Conservation (phyloP, 495 filamentous ascomycete species). For the Delitschia confertaspora region DNA sequence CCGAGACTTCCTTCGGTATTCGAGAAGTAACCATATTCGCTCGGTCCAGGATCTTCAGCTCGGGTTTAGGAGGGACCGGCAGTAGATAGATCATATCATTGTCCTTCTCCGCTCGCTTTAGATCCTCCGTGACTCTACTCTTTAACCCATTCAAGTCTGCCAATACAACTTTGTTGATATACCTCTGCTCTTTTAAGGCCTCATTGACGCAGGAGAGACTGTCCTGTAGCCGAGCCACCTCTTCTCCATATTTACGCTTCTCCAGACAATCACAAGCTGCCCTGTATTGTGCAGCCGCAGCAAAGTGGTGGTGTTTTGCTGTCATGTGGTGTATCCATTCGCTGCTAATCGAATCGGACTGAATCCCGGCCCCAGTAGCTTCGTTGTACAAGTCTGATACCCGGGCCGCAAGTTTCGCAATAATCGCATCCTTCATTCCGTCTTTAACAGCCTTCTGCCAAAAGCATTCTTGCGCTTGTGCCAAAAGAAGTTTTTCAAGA, state of each 20-base stretch:
- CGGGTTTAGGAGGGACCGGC: conserved; percentile 77
- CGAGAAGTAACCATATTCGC: conserved; percentile 79
- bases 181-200: conserved; percentile 74
- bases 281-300: conserved; percentile 90
- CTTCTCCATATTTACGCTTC: conserved; percentile 90
- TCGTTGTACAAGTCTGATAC: conserved; percentile 86
- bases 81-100: conserved; percentile 91
- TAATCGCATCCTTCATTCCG: conserved; percentile 78
- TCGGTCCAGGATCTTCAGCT: conserved; percentile 74
- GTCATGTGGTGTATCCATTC: conserved; percentile 98
- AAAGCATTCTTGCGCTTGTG: conserved; percentile 93
- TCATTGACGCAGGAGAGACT: conserved; percentile 76
- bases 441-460: conserved; percentile 98
- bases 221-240: conserved; percentile 79
- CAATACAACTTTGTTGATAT: conserved; percentile 74
- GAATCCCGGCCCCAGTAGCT: conserved; percentile 76
- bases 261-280: conserved; percentile 88
- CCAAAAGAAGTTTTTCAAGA: conserved; percentile 72
- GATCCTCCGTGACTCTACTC: conserved; percentile 68
- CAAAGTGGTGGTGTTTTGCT: conserved; percentile 96
- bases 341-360: conserved; percentile 78
- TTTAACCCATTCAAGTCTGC: conserved; percentile 80
- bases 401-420: conserved; percentile 82
- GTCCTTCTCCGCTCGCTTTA: conserved; percentile 91
- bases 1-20: conserved; percentile 72